Base-by-base conservation (phyloP, 805 yeast genomes). In the Tetrapisispora fleetii region DNA sequence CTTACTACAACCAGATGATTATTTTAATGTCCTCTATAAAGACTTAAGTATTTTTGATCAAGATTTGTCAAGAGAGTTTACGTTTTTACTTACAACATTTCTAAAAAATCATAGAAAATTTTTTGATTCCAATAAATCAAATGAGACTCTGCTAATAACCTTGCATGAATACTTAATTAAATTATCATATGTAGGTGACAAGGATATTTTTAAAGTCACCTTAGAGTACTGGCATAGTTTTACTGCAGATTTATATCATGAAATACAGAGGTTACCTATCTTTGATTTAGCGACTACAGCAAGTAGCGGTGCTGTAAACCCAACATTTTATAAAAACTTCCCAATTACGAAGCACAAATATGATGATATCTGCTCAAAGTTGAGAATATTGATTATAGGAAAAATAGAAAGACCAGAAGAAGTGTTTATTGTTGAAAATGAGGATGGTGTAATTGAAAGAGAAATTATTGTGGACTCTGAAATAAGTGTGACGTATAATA, bases 341-440 rank as follows among this genome's bases (percentile, higher is more conserved):
- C 90, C 95, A 3, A 74, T 91, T 49, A 82, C 96, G 67, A 87
- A 82, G 63, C 95, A 90, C 67, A 77, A 77, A 47, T 91, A 93
- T 62, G 71, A 79, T 16, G 76, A 77, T n/a, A 72, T 91, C 37
- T 75, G 91, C 56, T 80, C 96, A 2, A 80, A 81, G 60, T 74
- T 93, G 58, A 78, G 98, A 66, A 69, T 80, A 44, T 91, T 93
- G 16, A 81, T 91, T 61, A 89, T 93, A 58, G 97, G 90, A 67
- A 84, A 85, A 58, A 93, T 93, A 98, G 97, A 85, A 2, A 81
- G 95, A 65, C 99, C 99, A 1, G 98, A 93, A 67, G 99, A 93
- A 69, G 97, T 93, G 45, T 75, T 91, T 48, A 78, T 93, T 69
- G 96, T 88, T 41, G 96, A 93, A 67, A 90, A 90, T 64, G 98